Evolutionary conservation across 2,329 filamentous ascomycete species (phyloP), one percentile per base, ranked within the genome.

Genomic region (Alternaria consortialis): DNA sequence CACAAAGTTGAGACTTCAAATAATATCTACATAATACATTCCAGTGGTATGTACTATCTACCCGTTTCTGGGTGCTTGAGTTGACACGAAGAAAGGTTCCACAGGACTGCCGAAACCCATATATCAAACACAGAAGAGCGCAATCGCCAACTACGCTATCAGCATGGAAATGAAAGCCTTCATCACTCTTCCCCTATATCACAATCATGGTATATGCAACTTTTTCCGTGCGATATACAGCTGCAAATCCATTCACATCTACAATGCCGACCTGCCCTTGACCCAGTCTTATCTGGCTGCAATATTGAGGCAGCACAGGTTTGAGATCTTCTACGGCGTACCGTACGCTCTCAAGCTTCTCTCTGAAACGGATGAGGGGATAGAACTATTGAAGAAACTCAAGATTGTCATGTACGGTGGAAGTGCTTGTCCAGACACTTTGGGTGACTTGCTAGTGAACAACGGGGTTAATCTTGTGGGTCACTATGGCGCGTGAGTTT

Each of bases 261-360:
- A 70, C 58, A 72, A 74, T n/a, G 67, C 67, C 23, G 67, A 69
- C 32, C 50, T 72, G 2, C 71, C 70, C 4, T 61, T 72, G 12
- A 72, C 71, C 13, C 63, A 65, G 51, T 52, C 51, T 15, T 58
- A 68, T 40, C 51, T 72, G 4, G 65, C 62, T 13, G 63, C 50
- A 1, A 69, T 70, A 5, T 39, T 73, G 12, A 54, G 59, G 4
- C 53, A 66, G 23, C 64, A 70, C 50, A 47, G 80, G 4, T 81
- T 83, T 3, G 82, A 89, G 61, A 85, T 86, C n/a, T 85, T 90
- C 46, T 85, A 89, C 57, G 84, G 82, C 2, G 88, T 91, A 0
- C 88, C 89, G 0, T 91, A 90, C 65, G 84, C 86, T 0, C 75
- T 91, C 13, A 90, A 90, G 68, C 76, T 91, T 0, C 80, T 91